A percentile compares a stretch with the other conserved stretches of the same genome.
phyloP scores from a whole-genome alignment of 371 early-diverging fungal genomes.

The Mucor racemosus region DNA sequence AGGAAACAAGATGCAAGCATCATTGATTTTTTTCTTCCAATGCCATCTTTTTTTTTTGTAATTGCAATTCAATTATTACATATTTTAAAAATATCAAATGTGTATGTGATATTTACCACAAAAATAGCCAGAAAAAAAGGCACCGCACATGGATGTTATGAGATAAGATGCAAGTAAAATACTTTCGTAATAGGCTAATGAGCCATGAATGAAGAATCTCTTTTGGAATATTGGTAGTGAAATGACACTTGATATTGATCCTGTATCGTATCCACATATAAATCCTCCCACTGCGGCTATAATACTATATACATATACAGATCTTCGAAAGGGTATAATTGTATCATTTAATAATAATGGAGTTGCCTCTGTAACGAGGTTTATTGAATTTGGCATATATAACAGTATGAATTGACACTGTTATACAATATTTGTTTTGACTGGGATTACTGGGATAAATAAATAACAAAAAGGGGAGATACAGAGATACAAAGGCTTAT shows the following conservation, averaged over 20 bases:
- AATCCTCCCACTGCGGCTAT: constrained; percentile 26
- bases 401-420: background rate
- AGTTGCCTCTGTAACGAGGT: constrained; percentile 3
- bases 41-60: constrained; percentile 37
- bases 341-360: constrained; percentile 4
- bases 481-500: background rate
- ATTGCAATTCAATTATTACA: background rate
- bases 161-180: constrained; percentile 43
- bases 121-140: constrained; percentile 43
- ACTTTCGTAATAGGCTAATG: constrained; percentile 46
- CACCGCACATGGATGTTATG: constrained; percentile 45
- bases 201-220: constrained; percentile 17
- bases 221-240: constrained; percentile 26
- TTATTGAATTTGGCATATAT: background rate
- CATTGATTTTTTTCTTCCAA: constrained; percentile 44
- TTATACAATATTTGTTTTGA: too few species aligned
- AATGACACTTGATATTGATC: constrained; percentile 21
- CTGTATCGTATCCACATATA: constrained; percentile 26
- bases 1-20: constrained; percentile 33
- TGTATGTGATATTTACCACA: constrained; percentile 32
- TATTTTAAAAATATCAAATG: background rate
- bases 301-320: constrained; percentile 8
- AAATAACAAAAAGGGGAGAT: background rate
- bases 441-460: background rate
- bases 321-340: constrained; percentile 3